Percentiles rank a stretch among this genome's conserved stretches.
These are phyloP conservation scores for Cornus suecica DNA, from an alignment of 148 eudicot species.

Conservation along the genomic window DNA sequence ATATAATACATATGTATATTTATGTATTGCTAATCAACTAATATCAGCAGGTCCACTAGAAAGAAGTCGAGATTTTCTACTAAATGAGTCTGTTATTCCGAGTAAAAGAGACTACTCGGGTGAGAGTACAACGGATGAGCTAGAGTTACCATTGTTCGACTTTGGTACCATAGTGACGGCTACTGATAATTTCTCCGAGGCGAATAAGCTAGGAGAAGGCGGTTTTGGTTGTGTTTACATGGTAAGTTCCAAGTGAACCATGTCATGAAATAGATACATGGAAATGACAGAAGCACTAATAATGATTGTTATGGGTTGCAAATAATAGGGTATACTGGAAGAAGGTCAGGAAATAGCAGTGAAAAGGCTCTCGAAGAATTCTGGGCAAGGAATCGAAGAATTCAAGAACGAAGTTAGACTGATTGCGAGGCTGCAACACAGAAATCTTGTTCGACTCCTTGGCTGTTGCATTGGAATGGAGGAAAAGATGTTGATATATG, in stretches of 20 bases:
- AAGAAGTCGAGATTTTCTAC: slow-evolving; percentile 39
- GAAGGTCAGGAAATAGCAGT: slow-evolving; percentile 68
- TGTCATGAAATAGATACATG: background rate
- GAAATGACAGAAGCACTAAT: background rate
- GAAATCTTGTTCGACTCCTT: slow-evolving; percentile 74
- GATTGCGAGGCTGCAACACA: slow-evolving; percentile 80
- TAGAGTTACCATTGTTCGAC: slow-evolving; percentile 50
- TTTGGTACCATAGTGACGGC: slow-evolving; percentile 34
- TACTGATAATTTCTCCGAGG: slow-evolving; percentile 42
- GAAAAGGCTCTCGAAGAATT: slow-evolving; percentile 66
- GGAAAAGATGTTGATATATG: slow-evolving; percentile 75
- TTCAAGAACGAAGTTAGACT: slow-evolving; percentile 68
- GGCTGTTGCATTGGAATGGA: slow-evolving; percentile 75
- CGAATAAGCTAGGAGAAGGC: slow-evolving; percentile 57
- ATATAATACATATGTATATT: background rate
- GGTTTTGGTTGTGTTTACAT: slow-evolving; percentile 67
- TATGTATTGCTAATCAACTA: background rate
- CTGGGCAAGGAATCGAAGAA: slow-evolving; percentile 74
- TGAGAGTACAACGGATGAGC: slow-evolving; percentile 28
- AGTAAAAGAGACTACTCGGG: slow-evolving; percentile 33
- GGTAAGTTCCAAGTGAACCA: slow-evolving; percentile 23
- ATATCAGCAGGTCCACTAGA: slow-evolving; percentile 27
- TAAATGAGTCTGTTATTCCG: slow-evolving; percentile 19
- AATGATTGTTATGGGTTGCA: slow-evolving; percentile 5
- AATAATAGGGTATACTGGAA: slow-evolving; percentile 42